Base-by-base conservation (phyloP, 2,329 filamentous ascomycete genomes). In the Trichocomaceae sp. region DNA sequence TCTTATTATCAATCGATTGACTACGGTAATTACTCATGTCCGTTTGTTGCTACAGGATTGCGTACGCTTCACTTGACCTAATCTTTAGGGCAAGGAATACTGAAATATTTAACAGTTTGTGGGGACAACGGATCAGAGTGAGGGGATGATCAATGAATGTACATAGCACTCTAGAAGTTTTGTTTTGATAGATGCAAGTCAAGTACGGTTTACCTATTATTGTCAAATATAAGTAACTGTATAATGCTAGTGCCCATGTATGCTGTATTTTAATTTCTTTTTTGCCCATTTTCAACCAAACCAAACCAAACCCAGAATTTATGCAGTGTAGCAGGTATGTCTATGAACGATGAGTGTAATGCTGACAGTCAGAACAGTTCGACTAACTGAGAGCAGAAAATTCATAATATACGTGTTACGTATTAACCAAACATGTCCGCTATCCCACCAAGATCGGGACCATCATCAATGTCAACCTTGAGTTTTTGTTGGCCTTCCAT, bases 351-450 rank as follows among this genome's bases (percentile, higher is more conserved):
- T 41, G 31, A 13, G 19, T 42, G 17, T 5, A 13, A 42, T 42
- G 4, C n/a, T 42, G 19, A 22, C 39, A 22, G 17, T 42, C 39
- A 42, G 17, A 39, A 9, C 19, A n/a, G 9, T 42, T 19, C 8
- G 19, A 42, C 39, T 8, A 22, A 42, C 12, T 19, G 37, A 19
- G 2, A 42, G 5, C 7, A 42, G 17, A 42, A 42, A 20, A 20
- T n/a, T n/a, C n/a, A n/a, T n/a, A n/a, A n/a, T n/a, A n/a, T n/a
- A n/a, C 19, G 6, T 17, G 19, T 12, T 22, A 35, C 6, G 31
- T 35, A 42, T 64, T 66, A 76, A 53, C 73, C 73, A 67, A 81
- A 80, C 74, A 81, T 77, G 62, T 79, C 77, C 44, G 77, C 77
- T 46, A 81, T 69, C 8, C 77, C 78, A 23, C 72, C 74, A 42